Conservation (phyloP, 495 filamentous ascomycete species). For the Penicillium herquei region DNA sequence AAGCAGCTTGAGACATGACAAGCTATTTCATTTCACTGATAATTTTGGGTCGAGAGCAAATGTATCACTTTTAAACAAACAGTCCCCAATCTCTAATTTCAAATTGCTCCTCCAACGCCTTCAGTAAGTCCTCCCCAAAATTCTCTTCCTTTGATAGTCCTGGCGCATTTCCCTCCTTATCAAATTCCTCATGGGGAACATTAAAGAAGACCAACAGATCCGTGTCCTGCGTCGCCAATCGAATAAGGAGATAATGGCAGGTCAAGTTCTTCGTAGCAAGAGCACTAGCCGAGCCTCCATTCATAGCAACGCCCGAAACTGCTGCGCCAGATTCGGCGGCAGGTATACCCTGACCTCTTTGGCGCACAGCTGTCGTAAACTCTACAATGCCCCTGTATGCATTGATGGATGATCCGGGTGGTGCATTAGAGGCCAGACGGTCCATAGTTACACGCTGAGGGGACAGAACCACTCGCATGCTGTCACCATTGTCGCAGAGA, state of each 20-base stretch:
- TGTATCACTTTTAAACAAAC: conserved; percentile 52
- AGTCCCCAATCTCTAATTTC: conserved; percentile 80
- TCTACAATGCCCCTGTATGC: conserved; percentile 34
- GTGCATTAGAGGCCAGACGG: conserved; percentile 26
- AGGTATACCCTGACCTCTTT: conserved; percentile 11
- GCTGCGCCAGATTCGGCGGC: conserved; percentile 10
- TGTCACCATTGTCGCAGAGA: conserved; percentile 60
- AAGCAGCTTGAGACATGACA: no score
- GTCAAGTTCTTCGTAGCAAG: conserved; percentile 21
- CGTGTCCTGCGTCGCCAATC: conserved; percentile 70
- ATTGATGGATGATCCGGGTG: conserved; percentile 7
- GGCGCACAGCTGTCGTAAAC: conserved; percentile 26
- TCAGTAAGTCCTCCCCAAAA: conserved; percentile 60
- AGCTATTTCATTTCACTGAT: not conserved
- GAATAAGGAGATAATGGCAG: conserved; percentile 55
- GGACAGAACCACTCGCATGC: conserved; percentile 53
- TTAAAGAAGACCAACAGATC: conserved; percentile 91
- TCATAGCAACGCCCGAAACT: conserved; percentile 14
- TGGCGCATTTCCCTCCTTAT: conserved; percentile 34
- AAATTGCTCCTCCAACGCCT: conserved; percentile 65
- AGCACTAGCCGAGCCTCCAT: conserved; percentile 13
- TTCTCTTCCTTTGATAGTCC: conserved; percentile 55
- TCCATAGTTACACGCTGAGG: conserved; percentile 29
- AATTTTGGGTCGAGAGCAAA: not conserved
- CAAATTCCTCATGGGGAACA: conserved; percentile 76